Evolutionary conservation across 2,329 filamentous ascomycete genomes (phyloP), one percentile per base, ranked within the genome.

Genomic region (Botrytis tulipae): DNA sequence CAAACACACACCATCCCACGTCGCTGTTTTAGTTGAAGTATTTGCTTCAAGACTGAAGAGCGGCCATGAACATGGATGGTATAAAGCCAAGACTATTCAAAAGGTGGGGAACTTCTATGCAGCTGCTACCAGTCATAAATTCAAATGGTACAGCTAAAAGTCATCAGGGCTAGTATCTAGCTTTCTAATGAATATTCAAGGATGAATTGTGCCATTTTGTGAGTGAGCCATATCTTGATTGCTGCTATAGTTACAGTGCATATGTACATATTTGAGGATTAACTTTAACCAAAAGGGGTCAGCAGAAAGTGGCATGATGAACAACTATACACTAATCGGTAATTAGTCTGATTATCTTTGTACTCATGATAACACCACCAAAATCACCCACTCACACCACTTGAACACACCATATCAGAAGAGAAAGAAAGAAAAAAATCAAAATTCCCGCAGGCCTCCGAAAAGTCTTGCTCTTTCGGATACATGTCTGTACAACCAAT

Each of bases 1-100:
- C 48, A 20, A 42, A 42, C 25, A 42, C 37, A 42, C 25, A 42
- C 37, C 14, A 77, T 77, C 75, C 76, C 76, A 77, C 75, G 77
- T 74, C 75, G 77, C 76, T 73, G 76, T 73, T 67, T 60, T 76
- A 75, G 67, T 40, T 40, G 46, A 65, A 57, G 40, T 16, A 32
- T 18, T 40, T 68, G 20, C 40, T 42, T 46, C 54, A 59, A 61
- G 57, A 66, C 20, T 57, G 37, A 59, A 61, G 57, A 61, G 51
- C 46, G 32, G 74, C 46, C 66, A 59, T 60, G 51, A 68, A 54
- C 60, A 61, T 72, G 68, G 68, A 57, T 72, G 54, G 29, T 37
- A 46, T 25, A n/a, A 51, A 42, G 69, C 44, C 69, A 48, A 32
- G 59, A 63, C 40, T 63, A 20, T 32, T 29, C 22, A 63, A 32